phyloP scores from a whole-genome alignment of 2,329 filamentous ascomycete genomes.

The Xylariomycetidae sp. region DNA sequence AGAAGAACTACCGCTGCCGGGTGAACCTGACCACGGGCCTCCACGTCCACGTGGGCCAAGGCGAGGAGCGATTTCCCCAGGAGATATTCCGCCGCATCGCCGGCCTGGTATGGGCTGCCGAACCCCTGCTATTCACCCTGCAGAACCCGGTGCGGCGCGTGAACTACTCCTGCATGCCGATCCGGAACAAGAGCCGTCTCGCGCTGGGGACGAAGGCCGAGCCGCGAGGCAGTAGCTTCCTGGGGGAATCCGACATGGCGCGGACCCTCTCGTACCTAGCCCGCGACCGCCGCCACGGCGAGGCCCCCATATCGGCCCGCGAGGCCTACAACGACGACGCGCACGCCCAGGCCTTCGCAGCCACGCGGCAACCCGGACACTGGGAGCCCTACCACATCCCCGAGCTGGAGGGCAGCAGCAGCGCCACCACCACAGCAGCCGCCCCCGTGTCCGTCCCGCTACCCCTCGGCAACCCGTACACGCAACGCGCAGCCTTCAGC shows the following conservation, averaged over 20 bases:
- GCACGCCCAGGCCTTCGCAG: conserved; percentile 6
- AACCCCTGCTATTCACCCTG: conserved; percentile 13
- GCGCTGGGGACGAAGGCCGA: not conserved
- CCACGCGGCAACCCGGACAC: conserved; percentile 8
- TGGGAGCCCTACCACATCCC: conserved; percentile 12
- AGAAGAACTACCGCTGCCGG: conserved; percentile 7
- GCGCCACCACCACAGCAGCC: not conserved
- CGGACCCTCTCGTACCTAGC: conserved; percentile 6
- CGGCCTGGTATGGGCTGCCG: conserved; percentile 11
- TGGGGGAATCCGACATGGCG: not conserved
- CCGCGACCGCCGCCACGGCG: conserved; percentile 7
- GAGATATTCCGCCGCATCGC: conserved; percentile 10
- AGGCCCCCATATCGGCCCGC: conserved; percentile 7
- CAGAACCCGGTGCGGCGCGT: conserved; percentile 8
- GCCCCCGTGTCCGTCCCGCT: too few relatives aligned
- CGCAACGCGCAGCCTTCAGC: not conserved
- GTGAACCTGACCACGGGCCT: conserved; percentile 12
- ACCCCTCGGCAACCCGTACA: not conserved
- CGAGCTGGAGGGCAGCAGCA: not conserved
- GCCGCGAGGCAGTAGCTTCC: too few relatives aligned
- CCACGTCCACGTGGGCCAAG: conserved; percentile 18
- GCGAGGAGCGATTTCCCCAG: conserved; percentile 6
- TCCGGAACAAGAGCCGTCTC: conserved; percentile 7
- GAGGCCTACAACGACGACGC: not conserved
- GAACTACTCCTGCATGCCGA: conserved; percentile 4